These are phyloP conservation scores for Chaetoscypha palmicola DNA, from an alignment of 2,329 filamentous ascomycete species.

Conservation along the genomic window DNA sequence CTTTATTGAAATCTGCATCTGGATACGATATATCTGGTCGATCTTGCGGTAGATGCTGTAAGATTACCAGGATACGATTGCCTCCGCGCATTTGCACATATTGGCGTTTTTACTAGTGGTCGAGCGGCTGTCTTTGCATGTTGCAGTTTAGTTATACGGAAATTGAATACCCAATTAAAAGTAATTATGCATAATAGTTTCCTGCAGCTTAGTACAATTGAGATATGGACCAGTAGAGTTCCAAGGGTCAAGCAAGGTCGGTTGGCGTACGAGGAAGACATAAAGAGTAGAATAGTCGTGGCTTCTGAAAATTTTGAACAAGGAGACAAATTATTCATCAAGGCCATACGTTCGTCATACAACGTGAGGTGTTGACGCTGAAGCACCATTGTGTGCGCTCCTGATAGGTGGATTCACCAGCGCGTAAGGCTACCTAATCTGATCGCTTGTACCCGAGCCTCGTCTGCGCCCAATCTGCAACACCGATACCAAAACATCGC, in stretches of 20 bases:
- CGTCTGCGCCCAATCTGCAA: not conserved
- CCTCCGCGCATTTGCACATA: slow-evolving; percentile 10
- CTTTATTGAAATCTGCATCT: too few species aligned
- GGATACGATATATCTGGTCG: not conserved
- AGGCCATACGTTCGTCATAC: too few species aligned
- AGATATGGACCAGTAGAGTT: not conserved
- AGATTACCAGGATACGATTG: slow-evolving; percentile 8
- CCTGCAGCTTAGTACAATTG: not conserved
- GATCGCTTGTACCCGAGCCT: not conserved
- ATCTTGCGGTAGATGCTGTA: slow-evolving; percentile 11
- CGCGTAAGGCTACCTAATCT: slow-evolving; percentile 5
- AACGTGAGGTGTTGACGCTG: too few species aligned
- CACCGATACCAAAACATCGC: not conserved
- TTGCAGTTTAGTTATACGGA: slow-evolving; percentile 7
- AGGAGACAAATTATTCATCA: too few species aligned
- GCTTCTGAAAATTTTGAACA: too few species aligned
- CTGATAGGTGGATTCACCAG: too few species aligned
- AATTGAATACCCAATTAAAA: slow-evolving; percentile 14
- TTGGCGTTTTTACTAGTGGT: slow-evolving; percentile 12
- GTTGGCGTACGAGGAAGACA: too few species aligned
- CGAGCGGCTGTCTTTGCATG: slow-evolving; percentile 6
- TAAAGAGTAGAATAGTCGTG: too few species aligned
- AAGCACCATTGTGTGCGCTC: too few species aligned
- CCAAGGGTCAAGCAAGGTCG: not conserved
- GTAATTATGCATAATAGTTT: too few species aligned